Evolutionary conservation across 345 rosid species (phyloP).

Genomic region (Noccaea bulbosa): DNA sequence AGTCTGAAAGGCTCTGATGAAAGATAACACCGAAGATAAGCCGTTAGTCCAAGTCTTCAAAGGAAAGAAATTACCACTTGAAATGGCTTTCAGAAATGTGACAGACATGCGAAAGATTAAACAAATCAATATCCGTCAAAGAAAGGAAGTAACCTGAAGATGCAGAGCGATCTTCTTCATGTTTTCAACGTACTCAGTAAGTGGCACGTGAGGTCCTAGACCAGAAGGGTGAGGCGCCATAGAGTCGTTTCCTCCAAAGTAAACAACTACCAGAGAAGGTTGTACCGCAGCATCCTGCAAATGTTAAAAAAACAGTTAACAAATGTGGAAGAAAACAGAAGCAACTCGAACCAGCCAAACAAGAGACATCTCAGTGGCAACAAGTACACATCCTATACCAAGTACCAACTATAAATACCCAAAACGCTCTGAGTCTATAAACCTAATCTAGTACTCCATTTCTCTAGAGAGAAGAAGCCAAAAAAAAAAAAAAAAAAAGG

Average conservation of each 20-base stretch:
- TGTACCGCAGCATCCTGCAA: conserved; percentile 70
- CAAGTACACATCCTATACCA: neutral
- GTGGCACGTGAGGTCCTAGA: conserved; percentile 93
- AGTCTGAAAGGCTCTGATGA: conserved; percentile 80
- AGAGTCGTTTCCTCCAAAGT: conserved; percentile 97
- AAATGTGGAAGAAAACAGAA: neutral
- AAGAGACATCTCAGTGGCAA: conserved; percentile 1
- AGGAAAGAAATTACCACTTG: neutral
- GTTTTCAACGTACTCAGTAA: conserved; percentile 74
- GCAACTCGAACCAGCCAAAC: neutral
- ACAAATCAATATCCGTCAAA: neutral
- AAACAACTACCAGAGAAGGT: conserved; percentile 84
- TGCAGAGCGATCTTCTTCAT: conserved; percentile 78
- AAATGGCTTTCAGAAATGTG: neutral
- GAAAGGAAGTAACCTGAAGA: conserved; percentile 66
- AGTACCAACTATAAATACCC: neutral
- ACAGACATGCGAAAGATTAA: neutral
- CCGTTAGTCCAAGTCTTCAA: neutral
- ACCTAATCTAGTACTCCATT: neutral
- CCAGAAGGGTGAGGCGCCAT: conserved; percentile 96
- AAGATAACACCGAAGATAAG: conserved; percentile 27
- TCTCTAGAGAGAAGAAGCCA: neutral
- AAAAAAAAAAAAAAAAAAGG: neutral
- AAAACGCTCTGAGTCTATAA: neutral
- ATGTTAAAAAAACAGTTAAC: conserved; percentile 27